A percentile compares a stretch with the other conserved stretches of the same genome.
phyloP scores from a whole-genome alignment of 1,284 basidiomycete genomes.

The Ganoderma sinense region DNA sequence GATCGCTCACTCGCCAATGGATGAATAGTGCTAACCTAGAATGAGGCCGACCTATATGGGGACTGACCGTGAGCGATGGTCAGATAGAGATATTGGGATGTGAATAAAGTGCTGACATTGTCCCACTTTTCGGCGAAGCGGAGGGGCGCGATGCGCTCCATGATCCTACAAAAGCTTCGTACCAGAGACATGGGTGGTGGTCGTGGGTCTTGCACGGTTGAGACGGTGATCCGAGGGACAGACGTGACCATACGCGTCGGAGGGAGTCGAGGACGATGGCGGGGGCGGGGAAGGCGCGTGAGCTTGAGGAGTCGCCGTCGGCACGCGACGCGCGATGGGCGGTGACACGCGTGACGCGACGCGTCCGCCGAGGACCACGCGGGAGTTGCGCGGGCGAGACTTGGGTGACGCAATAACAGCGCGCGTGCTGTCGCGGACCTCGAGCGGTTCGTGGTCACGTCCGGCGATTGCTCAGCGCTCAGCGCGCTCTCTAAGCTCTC shows the following conservation, averaged over 20 bases:
- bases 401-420: conserved; percentile 29
- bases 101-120: conserved; percentile 66
- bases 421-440: background rate
- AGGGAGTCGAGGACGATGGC: conserved; percentile 1
- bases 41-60: conserved; percentile 78
- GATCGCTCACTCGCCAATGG: background rate
- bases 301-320: background rate
- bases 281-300: conserved; percentile 2
- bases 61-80: conserved; percentile 23
- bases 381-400: no score
- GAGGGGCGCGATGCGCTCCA: conserved; percentile 88
- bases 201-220: background rate
- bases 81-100: conserved; percentile 11
- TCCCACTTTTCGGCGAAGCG: conserved; percentile 90
- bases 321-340: conserved; percentile 11
- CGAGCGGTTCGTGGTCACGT: background rate
- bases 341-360: conserved; percentile 23
- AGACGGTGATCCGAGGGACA: conserved; percentile 1
- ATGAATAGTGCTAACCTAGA: conserved; percentile 60
- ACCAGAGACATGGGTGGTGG: conserved; percentile 44
- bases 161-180: conserved; percentile 64
- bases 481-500: background rate
- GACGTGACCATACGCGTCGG: conserved; percentile 1
- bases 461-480: conserved; percentile 22
- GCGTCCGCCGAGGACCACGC: conserved; percentile 14